Conservation (phyloP, 2,329 filamentous ascomycete species). For the Penicillium sp. region DNA sequence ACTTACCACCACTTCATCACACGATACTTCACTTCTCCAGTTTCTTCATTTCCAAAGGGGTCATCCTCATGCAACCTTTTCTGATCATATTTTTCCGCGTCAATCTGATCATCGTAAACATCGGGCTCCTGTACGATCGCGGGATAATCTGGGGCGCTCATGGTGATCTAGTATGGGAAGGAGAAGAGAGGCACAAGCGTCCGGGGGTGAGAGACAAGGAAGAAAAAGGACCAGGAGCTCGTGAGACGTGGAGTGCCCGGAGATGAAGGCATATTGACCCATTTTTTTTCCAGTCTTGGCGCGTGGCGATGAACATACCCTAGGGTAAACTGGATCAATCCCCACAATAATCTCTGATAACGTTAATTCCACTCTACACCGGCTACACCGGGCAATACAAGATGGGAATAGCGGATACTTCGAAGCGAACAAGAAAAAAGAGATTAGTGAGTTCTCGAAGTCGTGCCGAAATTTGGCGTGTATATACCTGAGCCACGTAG, state of each 20-base stretch:
- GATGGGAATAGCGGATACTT: neutral
- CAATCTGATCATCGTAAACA: conserved; percentile 14
- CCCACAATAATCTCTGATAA: neutral
- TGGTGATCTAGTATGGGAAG: conserved; percentile 2
- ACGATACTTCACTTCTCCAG: conserved; percentile 47
- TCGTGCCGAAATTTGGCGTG: neutral
- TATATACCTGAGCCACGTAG: neutral
- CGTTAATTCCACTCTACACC: neutral
- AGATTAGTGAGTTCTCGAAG: neutral
- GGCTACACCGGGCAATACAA: neutral
- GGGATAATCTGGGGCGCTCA: conserved; percentile 14
- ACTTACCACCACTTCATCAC: conserved; percentile 47
- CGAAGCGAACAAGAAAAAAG: neutral
- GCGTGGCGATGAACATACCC: conserved; percentile 15
- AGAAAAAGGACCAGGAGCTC: conserved; percentile 8
- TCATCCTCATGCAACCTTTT: conserved; percentile 20
- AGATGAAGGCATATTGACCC: conserved; percentile 14
- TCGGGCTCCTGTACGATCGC: conserved; percentile 12
- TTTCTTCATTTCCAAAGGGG: conserved; percentile 38
- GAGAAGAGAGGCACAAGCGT: conserved; percentile 1
- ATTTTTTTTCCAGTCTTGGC: conserved; percentile 20
- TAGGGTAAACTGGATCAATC: conserved; percentile 1
- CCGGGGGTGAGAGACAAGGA: conserved; percentile 8
- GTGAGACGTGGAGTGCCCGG: conserved; percentile 13
- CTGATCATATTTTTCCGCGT: conserved; percentile 17